Percentiles rank a stretch among this genome's conserved stretches.
These are phyloP conservation scores for Sporisorium iseilematis-ciliati DNA, from an alignment of 1,284 basidiomycete genomes.

Conservation along the genomic window DNA sequence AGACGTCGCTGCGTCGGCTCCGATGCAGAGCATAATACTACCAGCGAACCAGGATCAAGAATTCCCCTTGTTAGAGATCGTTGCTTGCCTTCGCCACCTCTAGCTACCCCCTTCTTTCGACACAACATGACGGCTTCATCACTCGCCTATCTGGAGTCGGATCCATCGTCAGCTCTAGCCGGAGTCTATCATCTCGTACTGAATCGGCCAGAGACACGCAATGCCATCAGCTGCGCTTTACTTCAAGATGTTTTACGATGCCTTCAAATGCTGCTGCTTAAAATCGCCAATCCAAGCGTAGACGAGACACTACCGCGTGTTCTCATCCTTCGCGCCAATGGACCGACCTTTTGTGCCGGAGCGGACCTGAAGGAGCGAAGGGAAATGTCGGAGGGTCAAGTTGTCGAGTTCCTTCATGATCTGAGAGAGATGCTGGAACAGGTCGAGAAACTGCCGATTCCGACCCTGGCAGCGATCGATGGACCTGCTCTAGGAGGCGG, in stretches of 20 bases:
- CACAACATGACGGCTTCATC: no score
- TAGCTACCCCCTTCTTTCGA: no score
- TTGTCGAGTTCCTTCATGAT: constrained; percentile 82
- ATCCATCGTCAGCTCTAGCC: no score
- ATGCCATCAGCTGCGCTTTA: no score
- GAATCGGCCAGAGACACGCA: no score
- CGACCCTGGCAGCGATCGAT: constrained; percentile 92
- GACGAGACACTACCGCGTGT: constrained; percentile 17
- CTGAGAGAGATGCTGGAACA: constrained; percentile 79
- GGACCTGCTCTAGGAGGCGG: constrained; percentile 92
- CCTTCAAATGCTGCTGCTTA: background rate
- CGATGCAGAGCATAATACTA: no score
- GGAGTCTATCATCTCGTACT: no score
- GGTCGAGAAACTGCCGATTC: constrained; percentile 83
- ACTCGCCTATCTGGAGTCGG: no score
- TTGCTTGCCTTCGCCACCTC: no score
- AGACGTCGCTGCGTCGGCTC: no score
- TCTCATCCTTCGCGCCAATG: constrained; percentile 30
- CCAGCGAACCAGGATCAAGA: no score
- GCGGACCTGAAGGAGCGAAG: constrained; percentile 75
- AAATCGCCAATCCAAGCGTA: constrained; percentile 6
- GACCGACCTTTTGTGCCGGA: constrained; percentile 73
- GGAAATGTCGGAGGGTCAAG: constrained; percentile 75
- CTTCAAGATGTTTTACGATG: constrained; percentile 16
- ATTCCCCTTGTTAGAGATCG: no score